phyloP scores from a whole-genome alignment of 257 asterid species.

The Henckelia pumila region DNA sequence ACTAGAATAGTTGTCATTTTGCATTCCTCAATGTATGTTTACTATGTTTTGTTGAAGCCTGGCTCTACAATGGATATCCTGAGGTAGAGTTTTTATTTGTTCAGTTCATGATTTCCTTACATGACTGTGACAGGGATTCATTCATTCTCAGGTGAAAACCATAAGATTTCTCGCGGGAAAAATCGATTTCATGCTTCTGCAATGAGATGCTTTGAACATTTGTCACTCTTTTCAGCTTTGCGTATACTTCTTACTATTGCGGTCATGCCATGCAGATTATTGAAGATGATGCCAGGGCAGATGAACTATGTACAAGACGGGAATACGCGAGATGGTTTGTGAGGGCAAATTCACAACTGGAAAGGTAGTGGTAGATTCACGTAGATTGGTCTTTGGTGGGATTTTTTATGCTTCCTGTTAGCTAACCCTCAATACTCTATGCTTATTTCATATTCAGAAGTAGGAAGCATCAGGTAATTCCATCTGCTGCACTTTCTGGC shows the following conservation, averaged over 20 bases:
- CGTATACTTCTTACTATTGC: slow-evolving; percentile 32
- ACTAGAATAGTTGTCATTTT: neutral
- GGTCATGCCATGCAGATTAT: slow-evolving; percentile 62
- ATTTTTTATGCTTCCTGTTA: neutral
- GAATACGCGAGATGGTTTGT: slow-evolving; percentile 92
- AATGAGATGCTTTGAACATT: slow-evolving; percentile 15
- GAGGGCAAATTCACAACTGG: slow-evolving; percentile 57
- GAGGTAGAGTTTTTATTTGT: neutral
- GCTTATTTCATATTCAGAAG: slow-evolving; percentile 47
- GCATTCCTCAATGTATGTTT: neutral
- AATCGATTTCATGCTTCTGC: slow-evolving; percentile 9
- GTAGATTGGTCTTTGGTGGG: neutral
- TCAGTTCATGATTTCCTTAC: too few species aligned
- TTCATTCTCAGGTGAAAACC: neutral
- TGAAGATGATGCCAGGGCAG: slow-evolving; percentile 70
- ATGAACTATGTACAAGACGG: slow-evolving; percentile 83
- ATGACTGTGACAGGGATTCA: neutral
- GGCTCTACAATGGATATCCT: neutral
- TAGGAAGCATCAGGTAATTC: slow-evolving; percentile 49
- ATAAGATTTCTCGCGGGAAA: neutral
- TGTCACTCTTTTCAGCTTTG: slow-evolving; percentile 25
- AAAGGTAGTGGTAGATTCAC: slow-evolving; percentile 50
- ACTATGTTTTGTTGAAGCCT: too few species aligned
- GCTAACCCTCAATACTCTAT: slow-evolving; percentile 13
- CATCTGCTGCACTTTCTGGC: slow-evolving; percentile 71